Evolutionary conservation across 306 rosid genomes (phyloP), one percentile per base, ranked within the genome.

Genomic region (Inga oerstediana): DNA sequence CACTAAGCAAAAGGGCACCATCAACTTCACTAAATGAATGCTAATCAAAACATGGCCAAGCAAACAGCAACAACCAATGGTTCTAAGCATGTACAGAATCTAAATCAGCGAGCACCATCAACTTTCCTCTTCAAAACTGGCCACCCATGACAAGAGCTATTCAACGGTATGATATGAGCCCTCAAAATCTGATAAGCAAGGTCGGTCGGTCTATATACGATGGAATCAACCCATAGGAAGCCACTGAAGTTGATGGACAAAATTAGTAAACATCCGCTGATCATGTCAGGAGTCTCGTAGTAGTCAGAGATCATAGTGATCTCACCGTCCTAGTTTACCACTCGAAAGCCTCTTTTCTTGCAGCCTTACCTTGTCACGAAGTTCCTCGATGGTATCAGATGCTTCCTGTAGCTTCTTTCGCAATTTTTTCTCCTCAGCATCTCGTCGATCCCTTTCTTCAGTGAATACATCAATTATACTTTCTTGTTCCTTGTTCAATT

Each of bases 381-480:
- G 85, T 79, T 90, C 97, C 58, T 91, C 83, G 70, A 96, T 91
- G 58, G 94, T 91, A 82, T 76, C 82, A 34, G 97, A 94, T 49
- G 99, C 97, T 2, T 91, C 98, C 99, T 89, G 89, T 48, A 92
- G 86, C 91, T 90, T 94, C 82, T 83, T 86, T 80, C 97, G 90
- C 92, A 97, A 83, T 73, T 48, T 86, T 82, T 32, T 84, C 84
- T 92, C 99, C 87, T 88, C 97, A 7, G 72, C 51, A 68, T 91
- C 92, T 24, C 97, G 91, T 19, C 95, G 89, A 27, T 94, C 95
- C 87, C 97, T 89, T 82, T 97, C 99, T 82, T 92, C 99, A 0
- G 97, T 72, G 84, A 97, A 92, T 76, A 94, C 88, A 61, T 91
- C 95, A 16, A 92, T 91, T 15, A 97, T 81, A 73, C 85, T 85